Evolutionary conservation across 2,329 filamentous ascomycete species (phyloP).

Genomic region (Alternaria sp.): DNA sequence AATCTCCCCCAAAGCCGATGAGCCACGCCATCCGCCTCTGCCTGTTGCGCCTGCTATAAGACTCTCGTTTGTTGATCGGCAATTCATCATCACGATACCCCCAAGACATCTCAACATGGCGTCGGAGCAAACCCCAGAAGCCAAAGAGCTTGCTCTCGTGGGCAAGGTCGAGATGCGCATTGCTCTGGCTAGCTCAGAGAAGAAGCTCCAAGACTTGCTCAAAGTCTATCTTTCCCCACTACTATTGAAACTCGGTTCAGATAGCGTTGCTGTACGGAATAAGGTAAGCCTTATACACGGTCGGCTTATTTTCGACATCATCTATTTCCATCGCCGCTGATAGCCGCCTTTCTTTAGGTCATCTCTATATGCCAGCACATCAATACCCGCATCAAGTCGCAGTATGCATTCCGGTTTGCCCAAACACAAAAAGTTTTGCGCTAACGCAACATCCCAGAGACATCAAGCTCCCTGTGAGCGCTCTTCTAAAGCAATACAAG

Average conservation of each 20-base stretch:
- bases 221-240: conserved; percentile 81
- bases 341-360: conserved; percentile 56
- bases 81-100: conserved; percentile 2
- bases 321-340: conserved; percentile 41
- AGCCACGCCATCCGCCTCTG: conserved; percentile 33
- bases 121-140: conserved; percentile 56
- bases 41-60: conserved; percentile 34
- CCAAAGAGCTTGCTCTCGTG: conserved; percentile 81
- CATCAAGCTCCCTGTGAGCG: conserved; percentile 83
- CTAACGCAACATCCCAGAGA: conserved; percentile 48
- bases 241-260: conserved; percentile 85
- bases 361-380: conserved; percentile 76
- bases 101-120: conserved; percentile 39
- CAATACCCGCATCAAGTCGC: conserved; percentile 68
- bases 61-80: conserved; percentile 9
- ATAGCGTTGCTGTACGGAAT: conserved; percentile 78
- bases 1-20: conserved; percentile 19
- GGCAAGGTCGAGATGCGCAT: conserved; percentile 88
- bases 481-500: conserved; percentile 89
- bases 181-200: conserved; percentile 81
- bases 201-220: conserved; percentile 80
- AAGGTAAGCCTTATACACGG: conserved; percentile 62
- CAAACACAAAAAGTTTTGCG: not conserved
- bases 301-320: not conserved
- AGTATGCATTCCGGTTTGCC: conserved; percentile 48